Evolutionary conservation across 768 basidiomycete genomes (phyloP), one percentile per base, ranked within the genome.

Genomic region (Scleroderma citrinum): DNA sequence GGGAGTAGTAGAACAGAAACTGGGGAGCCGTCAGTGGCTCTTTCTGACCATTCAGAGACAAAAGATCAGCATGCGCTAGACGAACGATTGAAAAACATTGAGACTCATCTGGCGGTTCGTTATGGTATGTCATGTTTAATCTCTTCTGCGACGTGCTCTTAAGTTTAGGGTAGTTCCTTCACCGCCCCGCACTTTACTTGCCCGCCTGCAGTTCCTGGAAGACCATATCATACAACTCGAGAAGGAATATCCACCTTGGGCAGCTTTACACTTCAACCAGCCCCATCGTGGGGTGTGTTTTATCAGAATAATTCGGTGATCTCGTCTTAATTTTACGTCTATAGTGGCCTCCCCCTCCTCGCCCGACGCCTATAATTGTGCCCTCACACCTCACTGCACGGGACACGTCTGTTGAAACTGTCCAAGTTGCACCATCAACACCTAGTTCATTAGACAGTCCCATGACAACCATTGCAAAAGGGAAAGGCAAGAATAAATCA

Each of bases 231-330:
- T 85, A 32, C 76, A 75, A 44, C 71, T 92, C 2, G 88, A 92
- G 62, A 86, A 80, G 57, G 87, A 89, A 46, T 90, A 87, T 58
- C 88, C 88, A 3, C 86, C 88, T 5, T 91, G 88, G 88, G 86
- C 88, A 0, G 87, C 88, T 7, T 68, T 91, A n/a, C 88, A 91
- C 60, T 91, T 91, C 62, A 89, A 86, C 48, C 88, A 92, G 60
- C 89, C 89, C 3, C 76, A 81, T 57, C 80, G 89, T 49, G 85
- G 82, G 23, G 89, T 91, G 68, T 42, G 85, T 75, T 5, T 48
- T 16, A 31, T 49, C 48, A 23, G 34, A 42, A 42, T 36, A 35
- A 12, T 16, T 45, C 23, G 17, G 1, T 19, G 26, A 29, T 29
- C 26, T 10, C 10, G 6, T 43, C 21, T 12, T 10, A 46, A 47